phyloP scores from a whole-genome alignment of 192 early-diverging fungal species.

The Coemansia sp. region DNA sequence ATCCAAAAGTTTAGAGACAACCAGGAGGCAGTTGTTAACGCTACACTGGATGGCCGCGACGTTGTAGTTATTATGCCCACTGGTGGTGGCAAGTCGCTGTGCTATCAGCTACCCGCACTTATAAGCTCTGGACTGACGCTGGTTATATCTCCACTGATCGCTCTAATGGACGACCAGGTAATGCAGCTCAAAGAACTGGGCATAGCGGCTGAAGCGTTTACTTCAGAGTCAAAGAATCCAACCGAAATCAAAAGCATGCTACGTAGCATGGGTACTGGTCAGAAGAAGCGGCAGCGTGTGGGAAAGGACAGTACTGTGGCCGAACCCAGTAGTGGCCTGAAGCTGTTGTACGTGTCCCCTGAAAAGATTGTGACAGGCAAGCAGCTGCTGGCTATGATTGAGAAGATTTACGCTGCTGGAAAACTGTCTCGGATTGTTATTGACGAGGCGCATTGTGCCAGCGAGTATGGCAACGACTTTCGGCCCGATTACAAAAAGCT shows the following conservation, averaged over 20 bases:
- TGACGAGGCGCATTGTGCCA: slow-evolving; percentile 60
- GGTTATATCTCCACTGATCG: slow-evolving; percentile 57
- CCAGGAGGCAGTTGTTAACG: slow-evolving; percentile 55
- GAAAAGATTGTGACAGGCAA: slow-evolving; percentile 55
- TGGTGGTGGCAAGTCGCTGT: slow-evolving; percentile 57
- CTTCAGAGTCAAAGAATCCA: slow-evolving; percentile 46
- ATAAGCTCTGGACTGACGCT: slow-evolving; percentile 42
- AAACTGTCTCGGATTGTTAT: slow-evolving; percentile 50
- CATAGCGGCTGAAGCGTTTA: slow-evolving; percentile 40
- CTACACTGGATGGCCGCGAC: slow-evolving; percentile 55
- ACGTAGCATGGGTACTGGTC: slow-evolving; percentile 10
- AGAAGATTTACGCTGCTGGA: slow-evolving; percentile 45
- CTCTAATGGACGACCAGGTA: slow-evolving; percentile 59
- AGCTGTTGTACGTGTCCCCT: slow-evolving; percentile 56
- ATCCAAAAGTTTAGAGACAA: slow-evolving; percentile 50
- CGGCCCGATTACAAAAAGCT: slow-evolving; percentile 57
- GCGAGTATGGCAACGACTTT: slow-evolving; percentile 59
- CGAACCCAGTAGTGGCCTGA: slow-evolving; percentile 4
- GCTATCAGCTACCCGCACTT: slow-evolving; percentile 58
- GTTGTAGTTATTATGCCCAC: slow-evolving; percentile 56
- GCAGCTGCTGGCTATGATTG: slow-evolving; percentile 43
- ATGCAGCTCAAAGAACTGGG: slow-evolving; percentile 44
- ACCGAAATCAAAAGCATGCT: slow-evolving; percentile 35
- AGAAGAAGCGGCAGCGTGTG: slow-evolving; percentile 13
- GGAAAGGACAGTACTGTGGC: background rate